phyloP scores from a whole-genome alignment of 2,329 filamentous ascomycete genomes.

The Penicillium polonicum region DNA sequence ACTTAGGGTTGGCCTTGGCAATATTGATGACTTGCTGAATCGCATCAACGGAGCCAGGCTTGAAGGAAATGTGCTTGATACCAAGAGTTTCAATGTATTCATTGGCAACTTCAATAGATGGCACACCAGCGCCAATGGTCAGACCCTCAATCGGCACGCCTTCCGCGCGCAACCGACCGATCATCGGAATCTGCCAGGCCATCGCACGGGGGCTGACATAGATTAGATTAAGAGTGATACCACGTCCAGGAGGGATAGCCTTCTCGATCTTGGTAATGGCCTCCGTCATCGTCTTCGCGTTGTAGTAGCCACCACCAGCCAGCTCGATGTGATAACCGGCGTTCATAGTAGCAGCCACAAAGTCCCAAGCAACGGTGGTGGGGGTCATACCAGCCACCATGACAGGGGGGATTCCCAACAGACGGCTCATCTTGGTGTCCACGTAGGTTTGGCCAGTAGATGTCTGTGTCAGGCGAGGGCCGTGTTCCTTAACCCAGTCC shows the following conservation, averaged over 20 bases:
- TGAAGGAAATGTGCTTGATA: constrained; percentile 91
- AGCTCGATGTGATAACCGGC: constrained; percentile 50
- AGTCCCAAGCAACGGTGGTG: constrained; percentile 75
- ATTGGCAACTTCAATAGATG: constrained; percentile 87
- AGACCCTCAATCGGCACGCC: constrained; percentile 89
- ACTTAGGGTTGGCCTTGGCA: constrained; percentile 86
- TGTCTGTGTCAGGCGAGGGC: constrained; percentile 86
- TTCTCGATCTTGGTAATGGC: constrained; percentile 83
- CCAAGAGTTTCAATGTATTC: constrained; percentile 92
- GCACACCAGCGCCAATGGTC: constrained; percentile 89
- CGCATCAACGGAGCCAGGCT: constrained; percentile 83
- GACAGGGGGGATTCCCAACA: constrained; percentile 79
- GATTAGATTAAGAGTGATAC: constrained; percentile 55
- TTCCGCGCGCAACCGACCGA: constrained; percentile 63
- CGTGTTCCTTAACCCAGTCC: constrained; percentile 97
- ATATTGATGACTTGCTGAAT: constrained; percentile 91
- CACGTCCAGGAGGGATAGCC: constrained; percentile 67
- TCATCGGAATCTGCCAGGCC: constrained; percentile 53
- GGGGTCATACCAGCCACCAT: constrained; percentile 96
- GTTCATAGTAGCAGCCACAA: constrained; percentile 55
- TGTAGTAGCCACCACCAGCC: constrained; percentile 56
- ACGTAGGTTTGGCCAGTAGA: constrained; percentile 87
- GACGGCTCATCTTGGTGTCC: constrained; percentile 91
- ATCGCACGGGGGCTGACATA: constrained; percentile 55
- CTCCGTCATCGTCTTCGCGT: constrained; percentile 75